Conservation (phyloP, 495 filamentous ascomycete species). For the Letharia lupina region DNA sequence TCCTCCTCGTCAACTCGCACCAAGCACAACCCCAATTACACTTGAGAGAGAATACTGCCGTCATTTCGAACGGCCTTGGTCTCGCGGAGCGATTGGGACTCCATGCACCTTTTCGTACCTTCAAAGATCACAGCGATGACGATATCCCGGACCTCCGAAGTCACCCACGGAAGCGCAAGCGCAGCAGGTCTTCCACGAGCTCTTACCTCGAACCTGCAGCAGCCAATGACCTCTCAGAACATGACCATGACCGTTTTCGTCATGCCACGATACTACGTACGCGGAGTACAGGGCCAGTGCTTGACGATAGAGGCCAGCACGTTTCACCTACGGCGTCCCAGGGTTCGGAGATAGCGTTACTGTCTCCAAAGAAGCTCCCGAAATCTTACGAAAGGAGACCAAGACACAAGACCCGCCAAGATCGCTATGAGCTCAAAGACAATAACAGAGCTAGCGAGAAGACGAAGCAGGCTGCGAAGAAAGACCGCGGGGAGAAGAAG, state of each 20-base stretch:
- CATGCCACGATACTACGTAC: background rate
- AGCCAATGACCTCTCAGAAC: slow-evolving; percentile 7
- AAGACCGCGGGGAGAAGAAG: slow-evolving; percentile 32
- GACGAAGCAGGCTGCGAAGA: slow-evolving; percentile 37
- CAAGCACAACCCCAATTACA: background rate
- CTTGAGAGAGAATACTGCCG: background rate
- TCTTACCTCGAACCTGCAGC: slow-evolving; percentile 26
- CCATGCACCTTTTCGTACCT: slow-evolving; percentile 22
- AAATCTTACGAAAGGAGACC: slow-evolving; percentile 48
- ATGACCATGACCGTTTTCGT: background rate
- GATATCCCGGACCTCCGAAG: slow-evolving; percentile 4
- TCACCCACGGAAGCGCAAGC: slow-evolving; percentile 19
- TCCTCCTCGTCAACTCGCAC: background rate
- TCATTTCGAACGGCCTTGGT: background rate
- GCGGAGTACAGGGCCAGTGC: background rate
- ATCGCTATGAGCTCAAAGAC: slow-evolving; percentile 43
- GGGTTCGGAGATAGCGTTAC: background rate
- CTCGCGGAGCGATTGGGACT: slow-evolving; percentile 18
- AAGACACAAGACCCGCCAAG: slow-evolving; percentile 53
- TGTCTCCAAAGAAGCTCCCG: slow-evolving; percentile 1
- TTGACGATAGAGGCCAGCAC: background rate
- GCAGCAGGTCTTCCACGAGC: slow-evolving; percentile 23
- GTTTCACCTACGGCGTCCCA: background rate
- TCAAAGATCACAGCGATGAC: slow-evolving; percentile 12
- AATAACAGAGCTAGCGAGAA: slow-evolving; percentile 10